phyloP scores from a whole-genome alignment of 805 yeast genomes.

The Zygoascus biomembranicola region DNA sequence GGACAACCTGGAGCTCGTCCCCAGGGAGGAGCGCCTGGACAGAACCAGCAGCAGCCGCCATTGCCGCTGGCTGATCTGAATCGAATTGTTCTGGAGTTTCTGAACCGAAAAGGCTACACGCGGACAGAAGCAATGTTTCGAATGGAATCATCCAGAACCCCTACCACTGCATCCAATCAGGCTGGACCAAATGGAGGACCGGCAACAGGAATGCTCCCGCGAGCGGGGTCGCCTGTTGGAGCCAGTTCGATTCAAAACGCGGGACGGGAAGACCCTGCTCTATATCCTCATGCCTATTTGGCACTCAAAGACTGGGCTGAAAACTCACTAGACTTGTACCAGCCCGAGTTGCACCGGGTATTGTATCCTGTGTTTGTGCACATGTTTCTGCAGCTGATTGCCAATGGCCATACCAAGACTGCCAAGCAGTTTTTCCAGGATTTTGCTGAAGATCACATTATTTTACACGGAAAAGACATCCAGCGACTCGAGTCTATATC shows the following conservation, averaged over 20 bases:
- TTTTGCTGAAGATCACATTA: conserved; percentile 62
- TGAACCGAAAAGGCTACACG: conserved; percentile 89
- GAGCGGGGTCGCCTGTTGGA: conserved; percentile 6
- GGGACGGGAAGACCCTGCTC: conserved; percentile 47
- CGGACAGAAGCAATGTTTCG: conserved; percentile 91
- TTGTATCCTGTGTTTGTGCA: conserved; percentile 92
- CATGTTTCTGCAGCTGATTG: conserved; percentile 69
- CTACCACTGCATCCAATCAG: conserved; percentile 19
- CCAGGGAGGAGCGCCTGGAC: conserved; percentile 4
- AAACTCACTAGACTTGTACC: conserved; percentile 81
- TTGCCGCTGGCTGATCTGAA: conserved; percentile 76
- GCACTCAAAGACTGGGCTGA: conserved; percentile 84
- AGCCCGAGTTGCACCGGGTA: conserved; percentile 73
- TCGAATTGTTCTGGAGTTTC: conserved; percentile 83
- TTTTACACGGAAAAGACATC: conserved; percentile 73
- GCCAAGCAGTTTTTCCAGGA: conserved; percentile 72
- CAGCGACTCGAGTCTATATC: conserved; percentile 65
- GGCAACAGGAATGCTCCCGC: conserved; percentile 9
- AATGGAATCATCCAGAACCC: conserved; percentile 47
- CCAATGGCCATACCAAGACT: conserved; percentile 43
- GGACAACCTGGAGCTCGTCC: conserved; percentile 1
- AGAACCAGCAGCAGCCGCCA: conserved; percentile 15
- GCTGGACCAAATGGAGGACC: conserved; percentile 16
- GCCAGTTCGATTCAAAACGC: background rate
- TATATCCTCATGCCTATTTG: conserved; percentile 71